phyloP scores from a whole-genome alignment of 768 basidiomycete species.

The Mycena sanguinolenta region DNA sequence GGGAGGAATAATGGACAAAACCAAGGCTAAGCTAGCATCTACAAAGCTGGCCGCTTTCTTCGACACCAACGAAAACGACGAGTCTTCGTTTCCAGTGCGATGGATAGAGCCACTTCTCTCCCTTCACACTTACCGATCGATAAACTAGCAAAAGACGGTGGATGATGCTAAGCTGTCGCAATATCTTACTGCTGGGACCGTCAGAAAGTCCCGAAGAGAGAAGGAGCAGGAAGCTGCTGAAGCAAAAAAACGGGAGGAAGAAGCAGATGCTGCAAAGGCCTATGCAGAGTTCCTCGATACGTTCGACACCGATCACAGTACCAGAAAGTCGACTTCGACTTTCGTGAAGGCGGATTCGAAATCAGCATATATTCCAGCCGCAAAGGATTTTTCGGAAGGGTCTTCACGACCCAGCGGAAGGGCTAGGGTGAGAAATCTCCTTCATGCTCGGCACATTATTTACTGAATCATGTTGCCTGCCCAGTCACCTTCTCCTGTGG shows the following conservation, averaged over 20 bases:
- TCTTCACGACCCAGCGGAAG: conserved; percentile 41
- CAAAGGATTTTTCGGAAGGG: conserved; percentile 45
- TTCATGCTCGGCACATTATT: conserved; percentile 3
- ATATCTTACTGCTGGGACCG: conserved; percentile 82
- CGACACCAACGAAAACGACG: conserved; percentile 83
- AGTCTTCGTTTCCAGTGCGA: conserved; percentile 92
- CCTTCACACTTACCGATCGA: conserved; percentile 72
- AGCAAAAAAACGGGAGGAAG: conserved; percentile 88
- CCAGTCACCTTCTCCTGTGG: conserved; percentile 69
- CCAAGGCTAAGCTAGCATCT: conserved; percentile 61
- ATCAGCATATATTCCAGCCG: conserved; percentile 59
- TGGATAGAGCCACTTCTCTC: conserved; percentile 76
- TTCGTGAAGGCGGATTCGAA: conserved; percentile 77
- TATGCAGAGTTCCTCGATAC: conserved; percentile 89
- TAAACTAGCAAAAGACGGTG: conserved; percentile 84
- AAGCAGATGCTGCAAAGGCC: conserved; percentile 81
- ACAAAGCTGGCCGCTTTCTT: conserved; percentile 83
- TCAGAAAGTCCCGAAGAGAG: conserved; percentile 91
- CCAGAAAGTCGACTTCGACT: conserved; percentile 61
- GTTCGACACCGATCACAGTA: conserved; percentile 79
- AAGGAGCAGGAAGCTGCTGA: conserved; percentile 95
- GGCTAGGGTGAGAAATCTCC: conserved; percentile 26
- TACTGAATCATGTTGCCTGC: conserved; percentile 17
- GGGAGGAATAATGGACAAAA: conserved; percentile 70
- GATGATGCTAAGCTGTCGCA: conserved; percentile 89